Evolutionary conservation across 257 asterid genomes (phyloP).

Genomic region (Solanum peruvianum): DNA sequence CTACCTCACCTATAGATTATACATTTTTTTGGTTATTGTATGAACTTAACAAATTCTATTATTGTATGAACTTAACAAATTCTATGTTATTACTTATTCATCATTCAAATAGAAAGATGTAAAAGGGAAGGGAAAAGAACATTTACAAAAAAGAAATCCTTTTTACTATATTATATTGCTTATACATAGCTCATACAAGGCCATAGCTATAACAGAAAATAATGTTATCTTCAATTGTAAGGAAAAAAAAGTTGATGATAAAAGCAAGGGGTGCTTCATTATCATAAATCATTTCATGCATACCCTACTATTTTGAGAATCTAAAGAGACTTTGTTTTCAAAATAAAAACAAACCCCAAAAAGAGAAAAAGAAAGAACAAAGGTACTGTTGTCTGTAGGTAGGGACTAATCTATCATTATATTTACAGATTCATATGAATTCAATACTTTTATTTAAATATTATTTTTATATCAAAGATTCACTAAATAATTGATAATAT

Average conservation of each 20-base stretch:
- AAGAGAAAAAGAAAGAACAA: not conserved
- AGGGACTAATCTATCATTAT: not conserved
- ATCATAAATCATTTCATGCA: not conserved
- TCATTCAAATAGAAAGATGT: too few relatives aligned
- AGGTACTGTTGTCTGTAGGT: not conserved
- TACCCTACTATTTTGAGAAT: not conserved
- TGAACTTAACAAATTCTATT: too few relatives aligned
- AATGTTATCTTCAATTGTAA: not conserved
- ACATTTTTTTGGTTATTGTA: too few relatives aligned
- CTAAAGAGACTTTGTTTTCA: not conserved
- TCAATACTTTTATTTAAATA: not conserved
- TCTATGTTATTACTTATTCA: too few relatives aligned
- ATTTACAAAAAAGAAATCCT: not conserved
- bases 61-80: too few relatives aligned
- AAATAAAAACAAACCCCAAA: not conserved
- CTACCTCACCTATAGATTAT: too few relatives aligned
- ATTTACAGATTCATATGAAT: not conserved
- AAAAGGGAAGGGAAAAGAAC: too few relatives aligned
- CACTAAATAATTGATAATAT: too few relatives aligned
- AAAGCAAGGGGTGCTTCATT: not conserved
- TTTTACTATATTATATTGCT: not conserved
- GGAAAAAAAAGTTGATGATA: not conserved
- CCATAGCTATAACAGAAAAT: not conserved
- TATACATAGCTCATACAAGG: not conserved
- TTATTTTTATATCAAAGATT: too few relatives aligned